Percentiles rank a stretch among this genome's conserved stretches.
phyloP scores from a whole-genome alignment of 2,329 filamentous ascomycete genomes.

The Neurospora crassa region DNA sequence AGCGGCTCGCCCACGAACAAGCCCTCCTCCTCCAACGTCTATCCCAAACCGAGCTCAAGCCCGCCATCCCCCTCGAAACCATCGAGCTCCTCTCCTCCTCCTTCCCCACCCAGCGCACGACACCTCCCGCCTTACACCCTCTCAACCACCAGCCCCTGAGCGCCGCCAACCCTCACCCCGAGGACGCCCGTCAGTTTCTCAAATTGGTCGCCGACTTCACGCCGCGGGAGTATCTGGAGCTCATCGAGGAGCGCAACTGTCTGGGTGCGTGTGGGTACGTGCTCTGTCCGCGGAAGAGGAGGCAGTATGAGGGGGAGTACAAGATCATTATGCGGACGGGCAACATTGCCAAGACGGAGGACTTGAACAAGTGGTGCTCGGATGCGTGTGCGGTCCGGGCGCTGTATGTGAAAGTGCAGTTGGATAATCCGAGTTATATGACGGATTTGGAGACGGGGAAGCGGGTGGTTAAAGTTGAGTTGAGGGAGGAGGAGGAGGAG shows the following conservation, averaged over 20 bases:
- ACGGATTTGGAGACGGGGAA: slow-evolving; percentile 4
- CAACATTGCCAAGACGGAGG: slow-evolving; percentile 60
- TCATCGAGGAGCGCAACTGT: slow-evolving; percentile 83
- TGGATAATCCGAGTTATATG: slow-evolving; percentile 55
- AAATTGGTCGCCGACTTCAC: slow-evolving; percentile 63
- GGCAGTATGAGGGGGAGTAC: slow-evolving; percentile 50
- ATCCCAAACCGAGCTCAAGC: slow-evolving; percentile 60
- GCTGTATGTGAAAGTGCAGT: slow-evolving; percentile 80
- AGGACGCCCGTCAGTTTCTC: slow-evolving; percentile 59
- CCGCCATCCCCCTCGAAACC: slow-evolving; percentile 44
- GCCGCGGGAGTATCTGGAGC: slow-evolving; percentile 78
- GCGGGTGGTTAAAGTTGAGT: slow-evolving; percentile 52
- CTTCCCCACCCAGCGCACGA: slow-evolving; percentile 32
- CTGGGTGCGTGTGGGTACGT: slow-evolving; percentile 75
- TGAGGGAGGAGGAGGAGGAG: slow-evolving; percentile 15
- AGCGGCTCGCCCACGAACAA: slow-evolving; percentile 68
- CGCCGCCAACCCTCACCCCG: slow-evolving; percentile 39
- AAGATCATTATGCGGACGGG: slow-evolving; percentile 49
- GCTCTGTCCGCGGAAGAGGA: slow-evolving; percentile 52
- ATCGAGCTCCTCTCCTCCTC: slow-evolving; percentile 62
- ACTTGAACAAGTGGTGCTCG: slow-evolving; percentile 82
- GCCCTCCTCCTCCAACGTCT: slow-evolving; percentile 70
- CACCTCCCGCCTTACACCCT: slow-evolving; percentile 6
- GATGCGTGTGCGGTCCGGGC: slow-evolving; percentile 68
- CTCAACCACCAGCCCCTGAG: slow-evolving; percentile 14